These are phyloP conservation scores for Neurospora sp. DNA, from an alignment of 2,329 filamentous ascomycete species.

Conservation along the genomic window DNA sequence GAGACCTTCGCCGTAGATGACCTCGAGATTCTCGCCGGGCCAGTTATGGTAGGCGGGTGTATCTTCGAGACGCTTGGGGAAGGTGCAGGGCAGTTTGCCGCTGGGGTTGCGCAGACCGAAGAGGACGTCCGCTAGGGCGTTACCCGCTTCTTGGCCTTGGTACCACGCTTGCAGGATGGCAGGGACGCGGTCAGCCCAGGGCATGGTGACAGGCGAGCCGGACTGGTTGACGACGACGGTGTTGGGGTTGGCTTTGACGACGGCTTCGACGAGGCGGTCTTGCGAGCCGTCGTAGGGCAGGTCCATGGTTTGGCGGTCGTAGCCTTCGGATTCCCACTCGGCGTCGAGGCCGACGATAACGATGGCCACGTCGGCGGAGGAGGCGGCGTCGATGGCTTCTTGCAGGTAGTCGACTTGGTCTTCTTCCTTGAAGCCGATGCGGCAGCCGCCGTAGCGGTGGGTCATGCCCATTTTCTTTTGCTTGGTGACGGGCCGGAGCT, in stretches of 20 bases:
- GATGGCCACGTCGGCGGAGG: constrained; percentile 54
- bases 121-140: constrained; percentile 56
- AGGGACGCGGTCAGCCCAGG: constrained; percentile 55
- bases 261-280: constrained; percentile 52
- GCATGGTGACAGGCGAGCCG: constrained; percentile 59
- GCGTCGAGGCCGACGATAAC: constrained; percentile 60
- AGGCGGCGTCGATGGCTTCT: constrained; percentile 53
- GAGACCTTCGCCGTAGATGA: constrained; percentile 62
- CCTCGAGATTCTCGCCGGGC: constrained; percentile 58
- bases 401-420: constrained; percentile 52
- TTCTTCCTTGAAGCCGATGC: constrained; percentile 61
- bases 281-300: constrained; percentile 46
- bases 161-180: constrained; percentile 64
- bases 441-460: constrained; percentile 60
- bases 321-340: constrained; percentile 69
- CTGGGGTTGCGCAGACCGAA: constrained; percentile 54
- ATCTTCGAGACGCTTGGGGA: constrained; percentile 53
- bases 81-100: constrained; percentile 60
- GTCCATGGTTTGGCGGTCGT: constrained; percentile 54
- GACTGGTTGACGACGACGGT: constrained; percentile 62
- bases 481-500: constrained; percentile 50
- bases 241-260: constrained; percentile 51
- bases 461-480: constrained; percentile 46
- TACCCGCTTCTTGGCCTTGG: constrained; percentile 59
- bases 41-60: constrained; percentile 65